phyloP scores from a whole-genome alignment of 164 flowering plant species.

The Tetracentron sinense region DNA sequence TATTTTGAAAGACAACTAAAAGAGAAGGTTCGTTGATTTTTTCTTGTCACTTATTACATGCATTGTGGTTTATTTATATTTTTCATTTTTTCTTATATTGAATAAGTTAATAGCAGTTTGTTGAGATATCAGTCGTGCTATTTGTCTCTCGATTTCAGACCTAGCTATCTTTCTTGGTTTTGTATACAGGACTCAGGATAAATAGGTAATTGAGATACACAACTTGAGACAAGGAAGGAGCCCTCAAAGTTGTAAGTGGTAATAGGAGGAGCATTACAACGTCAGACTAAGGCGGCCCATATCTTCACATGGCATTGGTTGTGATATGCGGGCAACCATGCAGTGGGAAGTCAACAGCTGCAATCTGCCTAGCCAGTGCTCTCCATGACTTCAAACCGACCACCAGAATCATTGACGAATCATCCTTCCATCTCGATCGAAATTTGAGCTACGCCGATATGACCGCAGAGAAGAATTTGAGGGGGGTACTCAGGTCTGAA shows the following conservation, averaged over 20 bases:
- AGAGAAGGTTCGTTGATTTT: too few species aligned
- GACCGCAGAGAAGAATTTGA: constrained; percentile 75
- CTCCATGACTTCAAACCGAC: constrained; percentile 42
- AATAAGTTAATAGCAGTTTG: too few species aligned
- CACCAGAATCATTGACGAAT: constrained; percentile 61
- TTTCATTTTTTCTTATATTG: too few species aligned
- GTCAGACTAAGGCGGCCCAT: neutral
- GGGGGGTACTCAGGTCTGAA: constrained; percentile 86
- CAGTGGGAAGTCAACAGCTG: constrained; percentile 92
- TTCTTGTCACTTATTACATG: too few species aligned
- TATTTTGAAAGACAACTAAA: too few species aligned
- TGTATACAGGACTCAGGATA: neutral
- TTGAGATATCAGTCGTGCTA: too few species aligned
- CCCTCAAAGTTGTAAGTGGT: neutral
- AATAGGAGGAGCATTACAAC: neutral
- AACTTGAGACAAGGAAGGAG: neutral
- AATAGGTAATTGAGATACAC: neutral
- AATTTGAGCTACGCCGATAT: constrained; percentile 70
- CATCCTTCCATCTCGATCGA: constrained; percentile 75
- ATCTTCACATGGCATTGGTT: constrained; percentile 74
- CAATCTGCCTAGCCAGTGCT: constrained; percentile 54
- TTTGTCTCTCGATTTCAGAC: too few species aligned
- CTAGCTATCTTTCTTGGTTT: neutral
- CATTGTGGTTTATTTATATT: too few species aligned
- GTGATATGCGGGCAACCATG: constrained; percentile 98